Base-by-base conservation (phyloP, 345 rosid species). In the Citrus australasica region DNA sequence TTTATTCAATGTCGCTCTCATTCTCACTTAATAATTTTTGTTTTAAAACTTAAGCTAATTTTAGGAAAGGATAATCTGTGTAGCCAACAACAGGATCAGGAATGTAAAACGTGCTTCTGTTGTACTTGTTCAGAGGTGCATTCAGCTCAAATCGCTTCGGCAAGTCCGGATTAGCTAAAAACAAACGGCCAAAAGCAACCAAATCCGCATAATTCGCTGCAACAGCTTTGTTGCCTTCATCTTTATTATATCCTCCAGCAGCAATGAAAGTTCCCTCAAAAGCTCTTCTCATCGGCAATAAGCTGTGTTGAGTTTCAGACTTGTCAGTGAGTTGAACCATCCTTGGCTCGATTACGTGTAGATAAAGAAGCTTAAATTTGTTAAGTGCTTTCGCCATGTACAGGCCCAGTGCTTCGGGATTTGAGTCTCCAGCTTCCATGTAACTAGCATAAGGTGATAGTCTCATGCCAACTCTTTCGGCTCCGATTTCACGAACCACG, bases 81-180 rank as follows among this genome's bases (percentile, higher is more conserved):
- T 9, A 40, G 4, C 46, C 46, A 65, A 46, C 51, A 46, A 46
- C 51, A 3, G 51, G 51, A 46, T 46, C 51, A 46, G 51, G 17
- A 11, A 40, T 2, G 13, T 40, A 40, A 40, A 40, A 40, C 46
- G 46, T 40, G 46, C 46, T 40, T 0, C 46, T 9, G 28, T 76
- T 32, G 60, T 85, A 87, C 70, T 76, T 67, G 80, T 53, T 83
- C 24, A 87, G 73, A 32, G 85, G 73, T 32, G 88, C 88, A 71
- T 77, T 74, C 38, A 87, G 74, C 71, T 78, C 82, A 61, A 83
- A 87, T 56, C 86, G 79, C 73, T 61, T 77, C 0, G 84, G 88
- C 79, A 87, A 82, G 80, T 85, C 88, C 0, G 90, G 88, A 82
- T 87, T 87, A 6, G 87, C 86, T 68, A 87, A 64, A 76, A 83